A percentile compares a stretch with the other conserved stretches of the same genome.
Evolutionary conservation across 352 stramenopile species (phyloP).

Genomic region (Peronospora tabacina): DNA sequence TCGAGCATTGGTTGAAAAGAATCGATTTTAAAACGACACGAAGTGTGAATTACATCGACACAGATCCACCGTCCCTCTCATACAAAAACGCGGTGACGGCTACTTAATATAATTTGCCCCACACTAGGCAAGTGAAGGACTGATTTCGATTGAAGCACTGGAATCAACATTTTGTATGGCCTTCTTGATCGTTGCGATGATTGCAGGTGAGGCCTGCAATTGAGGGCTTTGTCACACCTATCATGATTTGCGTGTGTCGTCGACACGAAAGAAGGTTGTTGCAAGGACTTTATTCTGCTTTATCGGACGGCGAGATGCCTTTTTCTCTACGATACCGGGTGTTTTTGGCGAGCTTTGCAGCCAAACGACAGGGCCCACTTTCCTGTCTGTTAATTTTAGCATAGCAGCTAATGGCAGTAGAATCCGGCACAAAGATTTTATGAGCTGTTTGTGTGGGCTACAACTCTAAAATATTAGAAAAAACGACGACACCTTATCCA

Average conservation of each 20-base stretch:
- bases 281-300: constrained; percentile 55
- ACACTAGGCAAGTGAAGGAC: constrained; percentile 55
- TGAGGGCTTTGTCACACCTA: constrained; percentile 27
- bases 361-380: constrained; percentile 61
- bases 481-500: constrained; percentile 84
- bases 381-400: constrained; percentile 56
- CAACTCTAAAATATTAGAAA: constrained; percentile 85
- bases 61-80: constrained; percentile 66
- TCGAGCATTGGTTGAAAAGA: neutral
- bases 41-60: constrained; percentile 85
- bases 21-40: constrained; percentile 28
- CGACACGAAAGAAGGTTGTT: constrained; percentile 52
- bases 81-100: constrained; percentile 38
- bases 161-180: constrained; percentile 65
- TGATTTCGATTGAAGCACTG: constrained; percentile 74
- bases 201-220: constrained; percentile 15
- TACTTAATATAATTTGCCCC: constrained; percentile 83
- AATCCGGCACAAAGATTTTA: constrained; percentile 65
- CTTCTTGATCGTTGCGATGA: constrained; percentile 37
- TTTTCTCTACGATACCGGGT: constrained; percentile 57
- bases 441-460: neutral
- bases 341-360: constrained; percentile 22
- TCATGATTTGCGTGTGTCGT: constrained; percentile 79
- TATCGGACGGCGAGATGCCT: constrained; percentile 53
- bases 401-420: constrained; percentile 44